A percentile compares a stretch with the other conserved stretches of the same genome.
Evolutionary conservation across 176 grass and related monocot species (phyloP).

Genomic region (Hsuehochloa calcarea): DNA sequence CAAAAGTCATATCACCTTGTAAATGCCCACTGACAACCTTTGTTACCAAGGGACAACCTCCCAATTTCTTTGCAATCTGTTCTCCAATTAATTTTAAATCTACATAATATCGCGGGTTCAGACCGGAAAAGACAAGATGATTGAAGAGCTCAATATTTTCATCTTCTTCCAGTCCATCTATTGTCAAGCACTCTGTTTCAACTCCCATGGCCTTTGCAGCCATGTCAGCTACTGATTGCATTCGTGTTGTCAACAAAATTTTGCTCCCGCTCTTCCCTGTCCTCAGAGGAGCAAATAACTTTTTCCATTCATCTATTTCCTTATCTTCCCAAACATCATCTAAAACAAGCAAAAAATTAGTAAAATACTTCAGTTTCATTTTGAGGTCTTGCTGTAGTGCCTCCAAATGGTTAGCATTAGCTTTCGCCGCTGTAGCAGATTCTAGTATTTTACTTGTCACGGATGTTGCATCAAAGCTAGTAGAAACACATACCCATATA

Average conservation of each 20-base stretch:
- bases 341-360: conserved; percentile 40
- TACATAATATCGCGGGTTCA: neutral
- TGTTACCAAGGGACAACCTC: conserved; percentile 40
- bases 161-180: conserved; percentile 20
- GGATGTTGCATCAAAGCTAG: conserved; percentile 20
- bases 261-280: conserved; percentile 39
- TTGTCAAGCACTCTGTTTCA: neutral
- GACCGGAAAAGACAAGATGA: conserved; percentile 5
- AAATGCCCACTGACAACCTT: conserved; percentile 25
- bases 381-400: conserved; percentile 26
- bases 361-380: neutral
- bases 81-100: neutral
- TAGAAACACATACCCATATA: conserved; percentile 36
- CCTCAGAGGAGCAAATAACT: conserved; percentile 34
- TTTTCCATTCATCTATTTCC: conserved; percentile 20
- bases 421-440: neutral
- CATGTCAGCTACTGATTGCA: neutral
- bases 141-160: conserved; percentile 32
- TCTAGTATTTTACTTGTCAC: neutral
- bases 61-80: conserved; percentile 23
- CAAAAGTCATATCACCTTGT: neutral
- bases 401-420: neutral
- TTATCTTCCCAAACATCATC: conserved; percentile 52
- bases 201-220: neutral
- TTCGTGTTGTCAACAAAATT: conserved; percentile 40